phyloP scores from a whole-genome alignment of 352 stramenopile genomes.

The Thalassiosira exigua region DNA sequence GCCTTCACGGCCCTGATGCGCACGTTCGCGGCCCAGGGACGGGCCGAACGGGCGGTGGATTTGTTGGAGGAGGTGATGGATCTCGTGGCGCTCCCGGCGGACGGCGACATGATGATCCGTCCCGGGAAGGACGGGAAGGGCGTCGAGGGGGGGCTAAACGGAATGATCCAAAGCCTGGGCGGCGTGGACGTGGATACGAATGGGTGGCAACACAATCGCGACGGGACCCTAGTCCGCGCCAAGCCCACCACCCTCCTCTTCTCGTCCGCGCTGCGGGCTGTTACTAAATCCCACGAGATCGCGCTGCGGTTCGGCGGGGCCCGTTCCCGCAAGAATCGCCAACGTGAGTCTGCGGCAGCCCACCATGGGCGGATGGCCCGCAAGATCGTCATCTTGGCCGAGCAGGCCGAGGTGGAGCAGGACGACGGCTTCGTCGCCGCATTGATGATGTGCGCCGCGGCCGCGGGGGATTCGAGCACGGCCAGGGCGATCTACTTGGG shows the following conservation, averaged over 20 bases:
- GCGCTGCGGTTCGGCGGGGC: constrained; percentile 69
- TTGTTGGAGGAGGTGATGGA: constrained; percentile 80
- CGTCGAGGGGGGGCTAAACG: constrained; percentile 15
- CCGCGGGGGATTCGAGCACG: constrained; percentile 78
- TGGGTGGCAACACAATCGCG: constrained; percentile 56
- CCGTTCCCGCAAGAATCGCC: constrained; percentile 63
- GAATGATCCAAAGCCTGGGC: constrained; percentile 22
- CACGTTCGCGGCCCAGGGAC: constrained; percentile 71
- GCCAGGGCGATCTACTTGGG: constrained; percentile 81
- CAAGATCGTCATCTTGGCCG: constrained; percentile 78
- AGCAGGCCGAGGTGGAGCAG: constrained; percentile 77
- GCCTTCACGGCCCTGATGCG: constrained; percentile 80
- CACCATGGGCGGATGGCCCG: constrained; percentile 80
- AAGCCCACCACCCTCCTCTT: constrained; percentile 83
- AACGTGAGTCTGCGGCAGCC: constrained; percentile 66
- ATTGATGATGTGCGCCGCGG: constrained; percentile 78
- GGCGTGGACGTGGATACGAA: constrained; percentile 42
- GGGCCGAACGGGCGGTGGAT: constrained; percentile 75
- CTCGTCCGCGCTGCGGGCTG: constrained; percentile 70
- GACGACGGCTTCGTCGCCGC: constrained; percentile 82
- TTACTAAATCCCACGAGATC: constrained; percentile 75
- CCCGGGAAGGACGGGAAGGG: constrained; percentile 4
- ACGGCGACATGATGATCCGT: constrained; percentile 34
- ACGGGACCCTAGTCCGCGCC: constrained; percentile 64
- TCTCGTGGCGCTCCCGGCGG: constrained; percentile 51